phyloP scores from a whole-genome alignment of 192 early-diverging fungal genomes.

The Backusella mclennaniae region DNA sequence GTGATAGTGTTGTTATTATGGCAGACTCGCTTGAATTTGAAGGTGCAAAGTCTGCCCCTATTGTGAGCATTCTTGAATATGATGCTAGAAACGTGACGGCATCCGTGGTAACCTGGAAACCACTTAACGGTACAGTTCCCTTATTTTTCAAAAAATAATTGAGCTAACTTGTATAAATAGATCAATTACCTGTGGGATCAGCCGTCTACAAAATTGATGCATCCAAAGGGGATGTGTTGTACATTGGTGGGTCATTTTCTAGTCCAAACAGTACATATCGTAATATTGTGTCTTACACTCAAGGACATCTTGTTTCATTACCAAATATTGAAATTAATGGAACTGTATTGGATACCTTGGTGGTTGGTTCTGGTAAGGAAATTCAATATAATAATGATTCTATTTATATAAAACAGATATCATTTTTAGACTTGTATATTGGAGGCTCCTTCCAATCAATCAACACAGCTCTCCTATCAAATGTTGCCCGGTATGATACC shows the following conservation, averaged over 20 bases:
- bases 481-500: slow-evolving; percentile 18
- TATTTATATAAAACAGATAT: too few relatives aligned
- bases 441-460: slow-evolving; percentile 18
- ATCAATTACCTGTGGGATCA: slow-evolving; percentile 47
- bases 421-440: slow-evolving; percentile 25
- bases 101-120: slow-evolving; percentile 17
- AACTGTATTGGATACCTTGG: slow-evolving; percentile 17
- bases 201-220: slow-evolving; percentile 48
- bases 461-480: background rate
- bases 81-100: slow-evolving; percentile 8
- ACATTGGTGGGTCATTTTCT: slow-evolving; percentile 59
- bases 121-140: slow-evolving; percentile 13
- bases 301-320: slow-evolving; percentile 6
- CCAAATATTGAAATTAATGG: slow-evolving; percentile 1
- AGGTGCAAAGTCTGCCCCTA: slow-evolving; percentile 17
- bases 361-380: slow-evolving; percentile 5
- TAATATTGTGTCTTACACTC: slow-evolving; percentile 56
- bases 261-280: slow-evolving; percentile 31
- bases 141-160: too few relatives aligned
- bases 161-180: background rate
- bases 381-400: too few relatives aligned
- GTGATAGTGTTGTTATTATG: slow-evolving; percentile 13
- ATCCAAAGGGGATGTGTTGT: slow-evolving; percentile 29
- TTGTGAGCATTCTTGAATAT: slow-evolving; percentile 33
- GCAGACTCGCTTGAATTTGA: slow-evolving; percentile 29